Base-by-base conservation (phyloP, 2,329 filamentous ascomycete species). In the Cladosporium sp. region DNA sequence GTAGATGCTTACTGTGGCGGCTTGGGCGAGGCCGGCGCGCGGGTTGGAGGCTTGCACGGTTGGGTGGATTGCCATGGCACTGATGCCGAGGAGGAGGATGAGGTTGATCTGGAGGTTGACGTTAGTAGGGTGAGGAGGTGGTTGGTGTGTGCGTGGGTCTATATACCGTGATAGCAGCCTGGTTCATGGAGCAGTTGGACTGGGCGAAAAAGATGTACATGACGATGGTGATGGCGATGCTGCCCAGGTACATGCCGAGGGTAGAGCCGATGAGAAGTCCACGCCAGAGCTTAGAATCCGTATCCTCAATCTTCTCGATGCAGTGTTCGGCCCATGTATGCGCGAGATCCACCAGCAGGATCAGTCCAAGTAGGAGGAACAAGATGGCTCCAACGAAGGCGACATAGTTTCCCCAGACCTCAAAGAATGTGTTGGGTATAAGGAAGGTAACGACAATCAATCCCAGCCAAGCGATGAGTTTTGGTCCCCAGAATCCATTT, bases 401-500 rank as follows among this genome's bases (percentile, higher is more conserved):
- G 59, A 97, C 82, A 66, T 96, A 97, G 69, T 95, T 94, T 56
- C 93, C 93, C 84, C 90, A 98, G 57, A 94, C 82, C 63, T 95
- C 82, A 73, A 96, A 97, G 77, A 98, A 97, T 22, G 76, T 77
- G 65, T 98, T 92, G 13, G 93, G 93, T 51, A 98, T 96, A 62
- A 98, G 82, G 75, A 97, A 98, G 20, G 91, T 95, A 52, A 95
- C 67, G 52, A 96, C 88, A 53, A 97, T 83, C 58, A 97, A 80
- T 12, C 78, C 82, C 43, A 96, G 66, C 93, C 93, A 98, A 46
- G 84, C 82, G 53, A 96, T 81, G 52, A 98, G 79, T 73, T 98
- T 98, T 39, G 93, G 93, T 1, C 91, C 93, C 93, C 93, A 98
- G 71, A 89, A 98, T n/a, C 92, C 93, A 72, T 98, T 98, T 67